phyloP scores from a whole-genome alignment of 768 basidiomycete species.

The Kwoniella mangroviensis region DNA sequence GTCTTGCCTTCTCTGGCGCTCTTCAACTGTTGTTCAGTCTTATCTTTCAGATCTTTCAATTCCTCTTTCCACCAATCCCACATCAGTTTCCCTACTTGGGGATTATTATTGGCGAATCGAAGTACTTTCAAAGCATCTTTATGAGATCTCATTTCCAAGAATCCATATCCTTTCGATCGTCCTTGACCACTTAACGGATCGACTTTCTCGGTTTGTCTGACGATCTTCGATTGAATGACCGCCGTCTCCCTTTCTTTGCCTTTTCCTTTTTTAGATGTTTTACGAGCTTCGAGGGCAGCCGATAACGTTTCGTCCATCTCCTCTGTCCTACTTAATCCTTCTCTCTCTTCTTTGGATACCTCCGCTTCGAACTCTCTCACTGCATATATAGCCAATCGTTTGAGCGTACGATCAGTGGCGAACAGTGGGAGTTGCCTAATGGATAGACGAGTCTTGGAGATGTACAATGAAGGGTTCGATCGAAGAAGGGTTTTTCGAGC shows the following conservation, averaged over 20 bases:
- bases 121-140: slow-evolving; percentile 87
- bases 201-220: slow-evolving; percentile 84
- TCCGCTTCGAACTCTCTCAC: slow-evolving; percentile 78
- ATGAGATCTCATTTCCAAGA: slow-evolving; percentile 85
- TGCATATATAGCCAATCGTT: slow-evolving; percentile 82
- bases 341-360: slow-evolving; percentile 67
- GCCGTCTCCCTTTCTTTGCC: slow-evolving; percentile 60
- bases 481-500: slow-evolving; percentile 80
- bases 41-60: slow-evolving; percentile 57
- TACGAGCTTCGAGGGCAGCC: slow-evolving; percentile 53
- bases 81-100: slow-evolving; percentile 68
- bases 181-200: slow-evolving; percentile 86
- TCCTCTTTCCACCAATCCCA: slow-evolving; percentile 87
- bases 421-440: slow-evolving; percentile 90
- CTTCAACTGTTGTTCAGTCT: slow-evolving; percentile 42
- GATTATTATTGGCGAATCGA: slow-evolving; percentile 93
- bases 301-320: slow-evolving; percentile 61
- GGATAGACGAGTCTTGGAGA: slow-evolving; percentile 91
- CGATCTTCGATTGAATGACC: slow-evolving; percentile 90
- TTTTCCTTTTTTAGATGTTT: slow-evolving; percentile 49
- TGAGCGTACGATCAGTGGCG: slow-evolving; percentile 85
- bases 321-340: slow-evolving; percentile 75
- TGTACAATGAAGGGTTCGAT: slow-evolving; percentile 89
- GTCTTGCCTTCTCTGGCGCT: slow-evolving; percentile 58
- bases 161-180: slow-evolving; percentile 91